A percentile compares a stretch with the other conserved stretches of the same genome.
phyloP scores from a whole-genome alignment of 139 green algal species.

The Tetraselmis chui region DNA sequence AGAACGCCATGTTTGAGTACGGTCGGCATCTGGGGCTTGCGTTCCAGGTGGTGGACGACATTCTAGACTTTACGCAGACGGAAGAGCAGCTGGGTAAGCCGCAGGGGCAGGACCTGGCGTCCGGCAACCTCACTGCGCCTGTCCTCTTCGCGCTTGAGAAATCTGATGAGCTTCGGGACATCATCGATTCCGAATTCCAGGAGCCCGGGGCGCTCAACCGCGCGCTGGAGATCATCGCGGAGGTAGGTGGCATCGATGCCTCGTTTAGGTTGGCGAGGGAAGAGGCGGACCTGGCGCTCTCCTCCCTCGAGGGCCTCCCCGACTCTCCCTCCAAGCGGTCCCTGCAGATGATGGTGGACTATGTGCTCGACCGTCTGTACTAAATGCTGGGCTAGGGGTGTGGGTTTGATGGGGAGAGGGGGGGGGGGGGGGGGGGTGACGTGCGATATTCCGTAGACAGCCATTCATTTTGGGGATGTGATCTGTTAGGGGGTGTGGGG shows the following conservation, averaged over 20 bases:
- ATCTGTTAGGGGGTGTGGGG: not conserved
- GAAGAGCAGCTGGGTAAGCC: conserved; percentile 93
- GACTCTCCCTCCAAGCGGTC: conserved; percentile 64
- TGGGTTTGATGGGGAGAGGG: too few relatives aligned
- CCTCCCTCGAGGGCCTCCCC: conserved; percentile 59
- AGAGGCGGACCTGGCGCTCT: conserved; percentile 62
- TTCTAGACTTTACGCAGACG: conserved; percentile 96
- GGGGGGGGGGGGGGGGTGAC: too few relatives aligned
- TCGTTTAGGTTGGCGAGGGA: conserved; percentile 57
- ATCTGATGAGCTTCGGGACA: conserved; percentile 49
- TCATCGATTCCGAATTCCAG: conserved; percentile 79
- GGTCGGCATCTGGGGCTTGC: conserved; percentile 93
- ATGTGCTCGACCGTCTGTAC: conserved; percentile 89
- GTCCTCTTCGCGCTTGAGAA: conserved; percentile 81
- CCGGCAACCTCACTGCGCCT: conserved; percentile 93
- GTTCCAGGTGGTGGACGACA: conserved; percentile 97
- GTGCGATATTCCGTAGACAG: too few relatives aligned
- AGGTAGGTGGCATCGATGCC: conserved; percentile 52
- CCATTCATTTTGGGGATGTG: not conserved
- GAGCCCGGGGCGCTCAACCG: conserved; percentile 64
- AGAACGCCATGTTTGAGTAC: conserved; percentile 91
- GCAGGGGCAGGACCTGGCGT: conserved; percentile 90
- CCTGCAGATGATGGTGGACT: conserved; percentile 88
- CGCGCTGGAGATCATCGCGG: conserved; percentile 75
- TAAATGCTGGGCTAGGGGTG: conserved; percentile 36